A percentile compares a stretch with the other conserved stretches of the same genome.
Evolutionary conservation across 176 grass and related monocot species (phyloP).

Genomic region (Carex parvula): DNA sequence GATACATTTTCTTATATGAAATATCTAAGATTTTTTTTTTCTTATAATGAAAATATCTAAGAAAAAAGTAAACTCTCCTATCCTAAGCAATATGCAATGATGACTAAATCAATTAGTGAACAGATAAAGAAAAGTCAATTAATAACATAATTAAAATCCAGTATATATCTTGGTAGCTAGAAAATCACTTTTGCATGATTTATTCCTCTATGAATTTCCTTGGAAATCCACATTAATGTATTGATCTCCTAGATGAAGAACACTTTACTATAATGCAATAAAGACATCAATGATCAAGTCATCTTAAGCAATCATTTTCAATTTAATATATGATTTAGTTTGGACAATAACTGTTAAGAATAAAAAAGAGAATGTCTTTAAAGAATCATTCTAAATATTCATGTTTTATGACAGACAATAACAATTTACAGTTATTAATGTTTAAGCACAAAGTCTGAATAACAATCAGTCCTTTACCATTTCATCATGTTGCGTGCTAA

Average conservation of each 20-base stretch:
- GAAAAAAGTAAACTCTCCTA: background rate
- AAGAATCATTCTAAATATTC: background rate
- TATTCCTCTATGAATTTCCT: background rate
- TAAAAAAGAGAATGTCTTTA: background rate
- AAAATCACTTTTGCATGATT: background rate
- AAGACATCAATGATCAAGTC: background rate
- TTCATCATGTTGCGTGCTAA: background rate
- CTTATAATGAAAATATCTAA: background rate
- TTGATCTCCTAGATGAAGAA: background rate
- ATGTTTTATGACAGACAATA: background rate
- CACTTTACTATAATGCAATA: background rate
- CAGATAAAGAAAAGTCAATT: background rate
- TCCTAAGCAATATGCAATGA: background rate
- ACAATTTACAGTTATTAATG: background rate
- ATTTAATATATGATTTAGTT: background rate
- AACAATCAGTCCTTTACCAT: conserved; percentile 1
- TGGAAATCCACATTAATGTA: background rate
- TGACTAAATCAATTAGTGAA: background rate
- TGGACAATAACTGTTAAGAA: background rate
- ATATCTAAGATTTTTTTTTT: background rate
- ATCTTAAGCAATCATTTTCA: background rate
- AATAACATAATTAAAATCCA: background rate
- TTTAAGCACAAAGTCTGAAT: background rate
- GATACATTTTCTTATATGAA: too few species aligned
- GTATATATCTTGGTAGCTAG: too few species aligned